phyloP scores from a whole-genome alignment of 345 rosid genomes.

The Brassica incana region DNA sequence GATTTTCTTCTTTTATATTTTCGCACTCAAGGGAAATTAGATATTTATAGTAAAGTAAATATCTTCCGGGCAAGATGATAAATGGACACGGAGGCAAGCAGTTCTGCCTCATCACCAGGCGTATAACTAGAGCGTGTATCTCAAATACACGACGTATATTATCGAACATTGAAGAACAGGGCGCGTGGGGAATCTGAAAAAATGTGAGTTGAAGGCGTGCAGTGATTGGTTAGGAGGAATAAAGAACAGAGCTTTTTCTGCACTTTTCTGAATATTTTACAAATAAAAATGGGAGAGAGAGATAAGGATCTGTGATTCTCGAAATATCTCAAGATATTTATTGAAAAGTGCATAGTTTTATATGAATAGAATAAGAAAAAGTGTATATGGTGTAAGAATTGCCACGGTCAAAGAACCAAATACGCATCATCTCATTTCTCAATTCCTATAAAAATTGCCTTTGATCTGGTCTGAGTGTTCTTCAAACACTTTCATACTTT shows the following conservation, averaged over 20 bases:
- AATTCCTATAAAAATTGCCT: background rate
- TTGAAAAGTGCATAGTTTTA: background rate
- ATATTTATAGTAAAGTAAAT: conserved; percentile 36
- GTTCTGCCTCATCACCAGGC: background rate
- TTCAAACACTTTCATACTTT: too few relatives aligned
- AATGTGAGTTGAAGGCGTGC: background rate
- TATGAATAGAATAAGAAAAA: conserved; percentile 2
- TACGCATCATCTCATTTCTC: conserved; percentile 17
- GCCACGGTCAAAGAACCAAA: conserved; percentile 34
- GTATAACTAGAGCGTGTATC: background rate
- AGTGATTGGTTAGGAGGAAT: conserved; percentile 32
- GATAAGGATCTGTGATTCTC: background rate
- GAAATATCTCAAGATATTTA: conserved; percentile 39
- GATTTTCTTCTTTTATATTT: conserved; percentile 1
- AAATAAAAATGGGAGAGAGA: background rate
- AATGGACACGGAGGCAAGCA: conserved; percentile 26
- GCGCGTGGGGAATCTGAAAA: conserved; percentile 17
- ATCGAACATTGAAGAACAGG: background rate
- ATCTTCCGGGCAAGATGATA: conserved; percentile 19
- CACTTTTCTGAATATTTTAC: conserved; percentile 24
- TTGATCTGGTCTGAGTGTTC: background rate
- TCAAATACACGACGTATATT: background rate
- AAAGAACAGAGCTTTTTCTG: conserved; percentile 29
- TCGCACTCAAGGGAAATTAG: conserved; percentile 18
- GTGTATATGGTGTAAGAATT: conserved; percentile 25